Evolutionary conservation across 371 early-diverging fungal species (phyloP), one percentile per base, ranked within the genome.

Genomic region (Rhizomucor pusillus): DNA sequence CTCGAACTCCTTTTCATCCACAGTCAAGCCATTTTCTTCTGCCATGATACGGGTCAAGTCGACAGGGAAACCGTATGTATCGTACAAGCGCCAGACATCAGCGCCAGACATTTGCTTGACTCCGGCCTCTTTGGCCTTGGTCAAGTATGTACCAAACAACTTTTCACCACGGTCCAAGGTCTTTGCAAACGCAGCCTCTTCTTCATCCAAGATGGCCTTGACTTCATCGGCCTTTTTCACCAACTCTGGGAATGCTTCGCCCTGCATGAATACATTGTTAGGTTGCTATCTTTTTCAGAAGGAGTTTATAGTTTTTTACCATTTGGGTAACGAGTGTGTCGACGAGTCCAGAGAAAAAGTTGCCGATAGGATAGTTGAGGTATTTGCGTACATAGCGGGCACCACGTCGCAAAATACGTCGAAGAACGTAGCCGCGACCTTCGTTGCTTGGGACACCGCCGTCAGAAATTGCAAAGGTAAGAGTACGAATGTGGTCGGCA

Each of bases 51-150:
- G 89, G 7, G 99, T 99, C 54, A 99, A 80, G 77, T 99, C 99
- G 5, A 97, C 91, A 14, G 99, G 99, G 89, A 99, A 99, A 48
- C 99, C 99, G 71, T 93, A 99, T 14, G 99, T 99, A 73, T 99
- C 99, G 65, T 99, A 99, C 63, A 99, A 79, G 22, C 94, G 84
- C 96, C 98, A 99, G 19, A 93, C 98, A 74, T 95, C 94, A 36
- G 85, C 86, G 46, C 98, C 99, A 34, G 85, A 79, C 44, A 99
- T 72, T n/a, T 77, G 69, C 13, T 60, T 84, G 37, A 73, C 53
- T 14, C 78, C 78, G 43, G 82, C 60, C 37, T 82, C 73, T 57
- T 83, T 72, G 56, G 93, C 79, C 72, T 90, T 88, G 39, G 85
- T 73, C 49, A 93, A 73, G 62, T 88, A 89, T 39, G 79, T 82